Conservation (phyloP, 2,329 filamentous ascomycete species). For the Ophiocordyceps unilateralis region DNA sequence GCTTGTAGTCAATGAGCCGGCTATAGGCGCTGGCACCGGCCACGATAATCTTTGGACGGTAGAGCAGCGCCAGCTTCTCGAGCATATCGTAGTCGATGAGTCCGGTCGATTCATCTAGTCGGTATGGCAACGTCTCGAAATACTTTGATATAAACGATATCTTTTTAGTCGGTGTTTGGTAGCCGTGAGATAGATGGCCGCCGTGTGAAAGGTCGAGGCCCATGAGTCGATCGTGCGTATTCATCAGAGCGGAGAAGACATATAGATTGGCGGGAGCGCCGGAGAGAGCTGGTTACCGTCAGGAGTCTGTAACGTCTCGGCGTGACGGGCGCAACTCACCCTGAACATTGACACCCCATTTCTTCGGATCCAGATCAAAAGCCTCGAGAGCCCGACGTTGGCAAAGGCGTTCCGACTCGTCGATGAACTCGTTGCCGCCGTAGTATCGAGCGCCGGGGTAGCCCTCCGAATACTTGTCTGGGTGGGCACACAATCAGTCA, state of each 20-base stretch:
- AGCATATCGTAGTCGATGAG: constrained; percentile 90
- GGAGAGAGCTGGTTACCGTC: constrained; percentile 48
- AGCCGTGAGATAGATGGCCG: constrained; percentile 89
- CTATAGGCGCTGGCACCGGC: constrained; percentile 93
- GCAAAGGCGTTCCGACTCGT: constrained; percentile 74
- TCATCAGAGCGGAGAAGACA: constrained; percentile 86
- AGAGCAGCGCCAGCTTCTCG: constrained; percentile 71
- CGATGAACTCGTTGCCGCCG: constrained; percentile 91
- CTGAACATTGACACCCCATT: constrained; percentile 97
- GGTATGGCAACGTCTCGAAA: constrained; percentile 95
- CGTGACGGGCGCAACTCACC: constrained; percentile 29
- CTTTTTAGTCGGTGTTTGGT: constrained; percentile 85
- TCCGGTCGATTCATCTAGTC: constrained; percentile 75
- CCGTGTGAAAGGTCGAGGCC: constrained; percentile 92
- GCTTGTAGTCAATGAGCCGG: constrained; percentile 84
- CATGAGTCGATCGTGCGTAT: constrained; percentile 91
- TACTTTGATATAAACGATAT: constrained; percentile 99
- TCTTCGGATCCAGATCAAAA: constrained; percentile 64
- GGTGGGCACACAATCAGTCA: constrained; percentile 10
- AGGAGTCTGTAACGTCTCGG: not conserved
- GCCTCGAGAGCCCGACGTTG: constrained; percentile 79
- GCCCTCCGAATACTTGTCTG: constrained; percentile 96
- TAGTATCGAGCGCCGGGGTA: constrained; percentile 96
- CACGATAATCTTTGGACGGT: constrained; percentile 89
- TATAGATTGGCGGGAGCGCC: constrained; percentile 64